Conservation (phyloP, 306 rosid species). For the Pyrus communis region DNA sequence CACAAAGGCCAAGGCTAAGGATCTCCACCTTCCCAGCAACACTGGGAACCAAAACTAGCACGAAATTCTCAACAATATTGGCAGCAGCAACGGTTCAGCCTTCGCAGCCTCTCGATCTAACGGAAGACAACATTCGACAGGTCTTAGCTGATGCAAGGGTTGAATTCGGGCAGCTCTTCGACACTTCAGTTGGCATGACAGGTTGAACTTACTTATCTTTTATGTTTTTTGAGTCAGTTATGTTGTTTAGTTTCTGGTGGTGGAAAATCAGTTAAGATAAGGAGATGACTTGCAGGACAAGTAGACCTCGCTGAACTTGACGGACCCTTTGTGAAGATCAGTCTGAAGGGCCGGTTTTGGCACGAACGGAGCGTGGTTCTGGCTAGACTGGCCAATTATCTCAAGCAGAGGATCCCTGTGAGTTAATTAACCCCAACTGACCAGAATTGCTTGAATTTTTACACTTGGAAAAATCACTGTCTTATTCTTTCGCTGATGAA, state of each 20-base stretch:
- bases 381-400: slow-evolving; percentile 70
- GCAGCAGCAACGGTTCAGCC: slow-evolving; percentile 38
- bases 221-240: not conserved
- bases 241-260: not conserved
- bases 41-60: slow-evolving; percentile 1
- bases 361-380: slow-evolving; percentile 65
- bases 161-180: slow-evolving; percentile 71
- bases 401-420: slow-evolving; percentile 89
- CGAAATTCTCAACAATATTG: not conserved
- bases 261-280: not conserved
- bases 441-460: not conserved
- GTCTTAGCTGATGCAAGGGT: slow-evolving; percentile 63
- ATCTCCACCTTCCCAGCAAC: not conserved
- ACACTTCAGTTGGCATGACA: slow-evolving; percentile 83
- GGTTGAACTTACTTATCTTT: slow-evolving; percentile 19
- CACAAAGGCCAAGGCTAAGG: not conserved
- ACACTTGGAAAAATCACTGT: not conserved
- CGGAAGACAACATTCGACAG: slow-evolving; percentile 58
- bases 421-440: slow-evolving; percentile 10
- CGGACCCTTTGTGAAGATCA: slow-evolving; percentile 82
- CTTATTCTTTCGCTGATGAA: not conserved
- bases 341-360: slow-evolving; percentile 92
- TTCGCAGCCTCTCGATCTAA: slow-evolving; percentile 64
- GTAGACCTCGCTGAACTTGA: slow-evolving; percentile 73
- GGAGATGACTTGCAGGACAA: slow-evolving; percentile 32